Conservation (phyloP, 2,329 filamentous ascomycete genomes). For the Cladosporium sp. region DNA sequence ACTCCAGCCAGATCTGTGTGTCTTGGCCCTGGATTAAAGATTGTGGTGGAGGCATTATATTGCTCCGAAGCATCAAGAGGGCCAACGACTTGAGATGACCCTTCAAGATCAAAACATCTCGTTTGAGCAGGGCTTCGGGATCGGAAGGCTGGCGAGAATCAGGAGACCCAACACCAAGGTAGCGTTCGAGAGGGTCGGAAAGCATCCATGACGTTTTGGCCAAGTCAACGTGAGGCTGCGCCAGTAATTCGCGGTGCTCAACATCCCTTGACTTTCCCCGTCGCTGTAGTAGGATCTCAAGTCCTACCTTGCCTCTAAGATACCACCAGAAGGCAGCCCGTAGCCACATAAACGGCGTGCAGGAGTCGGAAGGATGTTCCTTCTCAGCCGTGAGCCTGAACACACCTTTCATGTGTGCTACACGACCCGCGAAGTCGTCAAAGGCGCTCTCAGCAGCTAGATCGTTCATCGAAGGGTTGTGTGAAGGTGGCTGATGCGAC, state of each 20-base stretch:
- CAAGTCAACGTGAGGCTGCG: constrained; percentile 82
- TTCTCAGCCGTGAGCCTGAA: constrained; percentile 78
- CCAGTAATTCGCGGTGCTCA: constrained; percentile 55
- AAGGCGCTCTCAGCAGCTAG: constrained; percentile 66
- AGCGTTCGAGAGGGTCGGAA: constrained; percentile 40
- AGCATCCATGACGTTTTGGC: constrained; percentile 84
- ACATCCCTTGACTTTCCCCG: constrained; percentile 43
- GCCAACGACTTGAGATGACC: constrained; percentile 66
- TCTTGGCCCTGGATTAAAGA: constrained; percentile 77
- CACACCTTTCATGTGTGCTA: constrained; percentile 71
- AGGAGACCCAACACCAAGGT: constrained; percentile 16
- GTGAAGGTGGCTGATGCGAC: not conserved
- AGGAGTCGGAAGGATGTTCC: constrained; percentile 64
- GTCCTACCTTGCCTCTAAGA: constrained; percentile 71
- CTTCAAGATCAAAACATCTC: constrained; percentile 20
- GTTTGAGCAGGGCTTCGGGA: constrained; percentile 16
- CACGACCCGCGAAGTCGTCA: constrained; percentile 67
- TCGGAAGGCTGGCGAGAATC: not conserved
- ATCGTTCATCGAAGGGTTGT: not conserved
- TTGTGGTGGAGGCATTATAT: constrained; percentile 65
- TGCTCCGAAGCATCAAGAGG: constrained; percentile 81
- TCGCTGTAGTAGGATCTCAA: constrained; percentile 66
- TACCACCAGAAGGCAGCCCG: constrained; percentile 88
- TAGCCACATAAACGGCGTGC: constrained; percentile 60
- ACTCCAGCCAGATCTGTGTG: constrained; percentile 77